A percentile compares a stretch with the other conserved stretches of the same genome.
Conservation (phyloP, 208 protist species). For the Leishmania gerbilli region DNA sequence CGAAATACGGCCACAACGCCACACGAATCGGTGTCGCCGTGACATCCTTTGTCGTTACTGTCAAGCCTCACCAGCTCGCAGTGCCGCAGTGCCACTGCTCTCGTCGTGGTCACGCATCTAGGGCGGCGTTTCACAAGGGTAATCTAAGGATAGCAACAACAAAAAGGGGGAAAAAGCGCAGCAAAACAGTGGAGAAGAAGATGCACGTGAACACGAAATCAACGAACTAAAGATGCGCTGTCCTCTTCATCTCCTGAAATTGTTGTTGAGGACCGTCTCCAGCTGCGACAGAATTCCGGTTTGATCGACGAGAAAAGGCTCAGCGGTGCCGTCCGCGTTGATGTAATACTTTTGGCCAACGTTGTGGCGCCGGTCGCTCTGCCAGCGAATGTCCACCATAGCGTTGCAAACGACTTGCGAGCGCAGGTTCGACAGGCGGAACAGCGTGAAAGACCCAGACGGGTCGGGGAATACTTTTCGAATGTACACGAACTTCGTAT, state of each 20-base stretch:
- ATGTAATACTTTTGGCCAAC: slow-evolving; percentile 91
- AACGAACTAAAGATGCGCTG: neutral
- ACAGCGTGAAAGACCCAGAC: slow-evolving; percentile 72
- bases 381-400: slow-evolving; percentile 88
- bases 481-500: slow-evolving; percentile 91
- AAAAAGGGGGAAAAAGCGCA: neutral
- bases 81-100: neutral
- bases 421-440: slow-evolving; percentile 87
- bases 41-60: neutral
- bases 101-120: neutral
- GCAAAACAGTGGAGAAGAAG: neutral
- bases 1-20: neutral
- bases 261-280: slow-evolving; percentile 80
- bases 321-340: slow-evolving; percentile 69
- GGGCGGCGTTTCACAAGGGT: neutral
- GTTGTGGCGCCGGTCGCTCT: slow-evolving; percentile 85
- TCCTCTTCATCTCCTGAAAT: slow-evolving; percentile 46
- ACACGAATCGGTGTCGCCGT: neutral
- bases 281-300: slow-evolving; percentile 82
- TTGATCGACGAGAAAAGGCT: slow-evolving; percentile 84
- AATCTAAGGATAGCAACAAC: slow-evolving; percentile 1
- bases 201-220: neutral
- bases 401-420: slow-evolving; percentile 87
- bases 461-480: slow-evolving; percentile 89
- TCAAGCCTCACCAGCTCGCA: neutral